Evolutionary conservation across 148 eudicot genomes (phyloP).

Genomic region (Diospyros lotus): DNA sequence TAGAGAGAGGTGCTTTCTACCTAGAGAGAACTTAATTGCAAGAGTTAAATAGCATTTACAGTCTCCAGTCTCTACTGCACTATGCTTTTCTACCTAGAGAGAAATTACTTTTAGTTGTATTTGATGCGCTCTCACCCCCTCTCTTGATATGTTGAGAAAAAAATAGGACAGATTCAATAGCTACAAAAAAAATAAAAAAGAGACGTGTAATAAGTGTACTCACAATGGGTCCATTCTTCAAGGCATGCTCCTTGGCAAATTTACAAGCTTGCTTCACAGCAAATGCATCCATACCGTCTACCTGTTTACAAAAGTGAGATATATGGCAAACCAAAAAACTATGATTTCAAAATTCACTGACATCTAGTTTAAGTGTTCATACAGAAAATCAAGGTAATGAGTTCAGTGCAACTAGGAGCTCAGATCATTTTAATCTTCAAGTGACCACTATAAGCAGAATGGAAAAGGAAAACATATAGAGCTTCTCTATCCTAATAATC

Average conservation of each 20-base stretch:
- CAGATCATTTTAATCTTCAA: background rate
- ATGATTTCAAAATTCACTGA: background rate
- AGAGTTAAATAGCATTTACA: no score
- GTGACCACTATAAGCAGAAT: background rate
- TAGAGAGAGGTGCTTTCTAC: no score
- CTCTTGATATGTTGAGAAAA: background rate
- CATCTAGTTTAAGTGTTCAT: background rate
- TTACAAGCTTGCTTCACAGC: slow-evolving; percentile 94
- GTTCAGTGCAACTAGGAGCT: no score
- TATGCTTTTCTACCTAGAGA: no score
- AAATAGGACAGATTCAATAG: background rate
- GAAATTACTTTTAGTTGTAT: no score
- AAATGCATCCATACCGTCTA: slow-evolving; percentile 97
- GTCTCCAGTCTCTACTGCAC: no score
- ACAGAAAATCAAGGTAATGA: background rate
- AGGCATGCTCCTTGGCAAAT: slow-evolving; percentile 88
- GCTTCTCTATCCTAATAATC: background rate
- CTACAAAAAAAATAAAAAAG: background rate
- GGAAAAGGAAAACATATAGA: no score
- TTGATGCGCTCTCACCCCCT: background rate
- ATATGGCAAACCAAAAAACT: slow-evolving; percentile 2
- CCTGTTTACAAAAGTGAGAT: slow-evolving; percentile 33
- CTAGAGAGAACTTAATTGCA: no score
- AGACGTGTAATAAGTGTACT: slow-evolving; percentile 28
- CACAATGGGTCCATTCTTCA: slow-evolving; percentile 97